Conservation (phyloP, 306 rosid genomes). For the Quercus bicolor region DNA sequence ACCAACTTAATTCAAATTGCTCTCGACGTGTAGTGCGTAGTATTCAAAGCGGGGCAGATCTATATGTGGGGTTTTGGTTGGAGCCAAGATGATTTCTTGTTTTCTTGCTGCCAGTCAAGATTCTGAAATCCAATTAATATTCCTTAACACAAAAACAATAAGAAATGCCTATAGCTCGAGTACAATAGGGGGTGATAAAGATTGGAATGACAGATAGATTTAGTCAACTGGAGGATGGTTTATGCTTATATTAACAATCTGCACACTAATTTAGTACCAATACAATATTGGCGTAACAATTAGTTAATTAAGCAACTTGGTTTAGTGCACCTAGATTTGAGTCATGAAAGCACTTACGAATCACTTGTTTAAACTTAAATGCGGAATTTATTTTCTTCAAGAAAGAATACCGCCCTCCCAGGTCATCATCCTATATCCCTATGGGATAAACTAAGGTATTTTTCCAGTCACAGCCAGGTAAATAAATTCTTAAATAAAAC, state of each 20-base stretch:
- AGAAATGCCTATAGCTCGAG: background rate
- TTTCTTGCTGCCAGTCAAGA: conserved; percentile 10
- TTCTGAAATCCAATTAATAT: background rate
- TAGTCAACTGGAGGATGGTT: background rate
- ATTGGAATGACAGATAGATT: background rate
- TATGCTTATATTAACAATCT: background rate
- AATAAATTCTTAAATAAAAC: background rate
- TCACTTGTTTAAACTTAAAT: background rate
- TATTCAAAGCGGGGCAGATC: background rate
- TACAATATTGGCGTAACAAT: background rate
- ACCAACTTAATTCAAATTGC: background rate
- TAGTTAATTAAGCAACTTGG: background rate
- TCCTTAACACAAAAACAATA: background rate
- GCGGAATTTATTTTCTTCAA: background rate
- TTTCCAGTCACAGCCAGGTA: too few species aligned
- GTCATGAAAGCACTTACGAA: background rate
- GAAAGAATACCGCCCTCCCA: background rate
- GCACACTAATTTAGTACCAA: background rate
- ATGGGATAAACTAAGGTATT: background rate
- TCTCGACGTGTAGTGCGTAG: background rate
- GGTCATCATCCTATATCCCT: background rate
- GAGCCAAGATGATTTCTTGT: conserved; percentile 11
- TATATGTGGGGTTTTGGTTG: background rate
- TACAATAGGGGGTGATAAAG: background rate
- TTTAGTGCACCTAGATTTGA: background rate